Percentiles rank a stretch among this genome's conserved stretches.
These are phyloP conservation scores for Saksenaea vasiformis DNA, from an alignment of 371 early-diverging fungal genomes.

Conservation along the genomic window DNA sequence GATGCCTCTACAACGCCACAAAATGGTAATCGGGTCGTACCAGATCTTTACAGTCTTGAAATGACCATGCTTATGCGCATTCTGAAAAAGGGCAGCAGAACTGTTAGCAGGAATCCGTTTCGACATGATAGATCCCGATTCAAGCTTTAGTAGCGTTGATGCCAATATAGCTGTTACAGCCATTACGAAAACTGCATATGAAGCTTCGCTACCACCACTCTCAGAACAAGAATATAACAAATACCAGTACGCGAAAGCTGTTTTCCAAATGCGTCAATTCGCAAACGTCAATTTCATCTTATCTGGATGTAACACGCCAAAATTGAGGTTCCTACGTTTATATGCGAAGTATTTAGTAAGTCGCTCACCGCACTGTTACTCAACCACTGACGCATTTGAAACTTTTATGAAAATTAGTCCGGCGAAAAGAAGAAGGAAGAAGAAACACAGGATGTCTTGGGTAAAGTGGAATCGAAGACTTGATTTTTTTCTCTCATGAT, in stretches of 20 bases:
- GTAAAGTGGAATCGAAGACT: conserved; percentile 15
- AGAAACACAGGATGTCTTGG: conserved; percentile 57
- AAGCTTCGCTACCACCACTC: conserved; percentile 20
- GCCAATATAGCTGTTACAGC: conserved; percentile 4
- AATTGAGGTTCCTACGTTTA: conserved; percentile 64
- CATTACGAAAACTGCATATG: conserved; percentile 20
- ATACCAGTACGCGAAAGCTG: conserved; percentile 67
- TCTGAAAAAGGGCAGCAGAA: conserved; percentile 66
- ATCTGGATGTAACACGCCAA: conserved; percentile 44
- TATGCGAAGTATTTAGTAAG: conserved; percentile 71
- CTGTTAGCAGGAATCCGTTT: conserved; percentile 60
- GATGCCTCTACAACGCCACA: conserved; percentile 67
- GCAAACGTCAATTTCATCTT: conserved; percentile 61
- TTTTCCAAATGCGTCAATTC: conserved; percentile 75
- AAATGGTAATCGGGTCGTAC: conserved; percentile 60
- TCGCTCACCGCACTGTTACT: not conserved
- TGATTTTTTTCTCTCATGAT: not conserved
- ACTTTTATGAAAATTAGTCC: conserved; percentile 44
- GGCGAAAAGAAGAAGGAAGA: conserved; percentile 68
- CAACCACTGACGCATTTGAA: not conserved
- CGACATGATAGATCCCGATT: conserved; percentile 11
- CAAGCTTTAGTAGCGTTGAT: conserved; percentile 8
- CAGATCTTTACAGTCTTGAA: not conserved
- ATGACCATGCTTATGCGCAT: not conserved
- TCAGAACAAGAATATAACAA: conserved; percentile 50